Percentiles rank a stretch among this genome's conserved stretches.
phyloP scores from a whole-genome alignment of 257 asterid species.

The Solanum okadae region DNA sequence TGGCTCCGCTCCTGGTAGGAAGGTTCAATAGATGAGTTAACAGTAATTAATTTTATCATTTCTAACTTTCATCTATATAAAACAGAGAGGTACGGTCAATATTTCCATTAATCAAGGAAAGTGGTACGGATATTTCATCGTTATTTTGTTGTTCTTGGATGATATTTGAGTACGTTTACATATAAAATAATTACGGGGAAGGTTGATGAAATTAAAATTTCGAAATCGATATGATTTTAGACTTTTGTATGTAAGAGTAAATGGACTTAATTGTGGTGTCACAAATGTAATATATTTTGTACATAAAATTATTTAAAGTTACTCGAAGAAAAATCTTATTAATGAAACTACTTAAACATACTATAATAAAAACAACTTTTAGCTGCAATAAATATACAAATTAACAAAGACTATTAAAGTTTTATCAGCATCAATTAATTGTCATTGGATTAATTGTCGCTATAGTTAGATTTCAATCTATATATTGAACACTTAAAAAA shows the following conservation, averaged over 20 bases:
- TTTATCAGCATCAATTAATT: no score
- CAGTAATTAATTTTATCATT: not conserved
- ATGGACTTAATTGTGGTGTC: not conserved
- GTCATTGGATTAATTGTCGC: no score
- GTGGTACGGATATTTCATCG: not conserved
- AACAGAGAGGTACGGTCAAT: not conserved
- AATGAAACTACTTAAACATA: no score
- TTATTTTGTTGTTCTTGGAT: not conserved
- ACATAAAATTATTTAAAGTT: no score
- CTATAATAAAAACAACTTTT: no score
- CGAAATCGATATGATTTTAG: not conserved
- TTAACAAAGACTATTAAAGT: no score
- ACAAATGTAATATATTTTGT: not conserved
- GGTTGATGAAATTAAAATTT: not conserved
- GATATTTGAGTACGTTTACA: not conserved
- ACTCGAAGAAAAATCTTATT: no score
- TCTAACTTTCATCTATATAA: not conserved
- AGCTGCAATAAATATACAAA: no score
- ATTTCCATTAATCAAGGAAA: not conserved
- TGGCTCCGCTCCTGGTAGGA: no score
- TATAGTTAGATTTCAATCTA: no score
- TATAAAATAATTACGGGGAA: no score
- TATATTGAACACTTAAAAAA: fast-evolving
- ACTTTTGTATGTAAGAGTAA: not conserved
- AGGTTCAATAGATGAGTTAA: not conserved